These are phyloP conservation scores for Stenocarpella maydis DNA, from an alignment of 2,329 filamentous ascomycete species.

Conservation along the genomic window DNA sequence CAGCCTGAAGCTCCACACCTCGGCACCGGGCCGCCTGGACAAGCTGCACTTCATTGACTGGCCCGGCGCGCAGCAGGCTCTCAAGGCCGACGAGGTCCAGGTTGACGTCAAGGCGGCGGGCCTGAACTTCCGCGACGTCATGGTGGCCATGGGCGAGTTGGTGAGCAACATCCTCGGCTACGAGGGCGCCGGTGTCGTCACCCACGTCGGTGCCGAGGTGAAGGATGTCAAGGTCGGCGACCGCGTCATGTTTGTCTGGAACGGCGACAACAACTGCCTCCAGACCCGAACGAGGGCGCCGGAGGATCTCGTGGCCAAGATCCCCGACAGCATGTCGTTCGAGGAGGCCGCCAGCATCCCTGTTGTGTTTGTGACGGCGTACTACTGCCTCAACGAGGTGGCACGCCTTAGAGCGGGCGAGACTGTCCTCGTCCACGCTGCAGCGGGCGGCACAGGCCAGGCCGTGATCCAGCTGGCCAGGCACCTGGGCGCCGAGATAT, in stretches of 20 bases:
- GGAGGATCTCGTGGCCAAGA: conserved; percentile 29
- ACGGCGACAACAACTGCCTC: conserved; percentile 30
- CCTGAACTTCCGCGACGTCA: conserved; percentile 35
- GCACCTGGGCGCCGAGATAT: conserved; percentile 41
- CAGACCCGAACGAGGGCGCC: conserved; percentile 27
- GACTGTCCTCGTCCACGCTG: conserved; percentile 41
- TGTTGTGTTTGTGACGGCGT: conserved; percentile 41
- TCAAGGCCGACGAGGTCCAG: conserved; percentile 32
- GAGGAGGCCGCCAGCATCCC: conserved; percentile 37
- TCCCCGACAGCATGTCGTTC: conserved; percentile 34
- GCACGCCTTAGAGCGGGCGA: conserved; percentile 38
- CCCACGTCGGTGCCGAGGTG: conserved; percentile 27
- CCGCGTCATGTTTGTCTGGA: conserved; percentile 28
- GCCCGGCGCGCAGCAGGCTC: conserved; percentile 25
- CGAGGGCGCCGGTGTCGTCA: conserved; percentile 41
- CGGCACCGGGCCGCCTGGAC: conserved; percentile 33
- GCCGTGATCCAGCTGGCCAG: conserved; percentile 31
- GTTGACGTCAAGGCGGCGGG: conserved; percentile 32
- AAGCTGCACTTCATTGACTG: conserved; percentile 35
- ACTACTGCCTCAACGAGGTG: conserved; percentile 39
- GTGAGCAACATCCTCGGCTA: conserved; percentile 39
- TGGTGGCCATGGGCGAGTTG: conserved; percentile 38
- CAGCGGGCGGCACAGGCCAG: conserved; percentile 35
- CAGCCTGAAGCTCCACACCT: conserved; percentile 35
- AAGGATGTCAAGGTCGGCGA: conserved; percentile 30